Evolutionary conservation across 2,329 filamentous ascomycete genomes (phyloP).

Genomic region (Biscogniauxia marginata): DNA sequence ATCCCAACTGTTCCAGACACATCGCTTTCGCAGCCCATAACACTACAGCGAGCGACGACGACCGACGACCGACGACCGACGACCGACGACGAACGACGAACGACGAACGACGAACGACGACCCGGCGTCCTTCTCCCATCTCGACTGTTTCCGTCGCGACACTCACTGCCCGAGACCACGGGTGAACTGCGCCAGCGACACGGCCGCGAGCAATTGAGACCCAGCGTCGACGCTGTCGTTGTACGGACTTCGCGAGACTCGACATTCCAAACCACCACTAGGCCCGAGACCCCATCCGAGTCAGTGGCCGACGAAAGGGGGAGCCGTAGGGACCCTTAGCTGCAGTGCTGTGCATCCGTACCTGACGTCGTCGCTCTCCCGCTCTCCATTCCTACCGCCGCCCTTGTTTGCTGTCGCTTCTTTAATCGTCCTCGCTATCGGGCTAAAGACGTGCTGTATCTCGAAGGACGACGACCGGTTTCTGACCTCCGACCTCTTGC

Average conservation of each 20-base stretch:
- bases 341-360: constrained; percentile 12
- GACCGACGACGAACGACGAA: background rate
- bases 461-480: background rate
- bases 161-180: constrained; percentile 3
- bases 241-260: constrained; percentile 16
- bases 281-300: constrained; percentile 13
- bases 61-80: background rate
- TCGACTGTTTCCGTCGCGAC: background rate
- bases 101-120: no score
- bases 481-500: constrained; percentile 1
- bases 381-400: constrained; percentile 5
- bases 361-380: constrained; percentile 16
- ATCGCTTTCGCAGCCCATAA: background rate
- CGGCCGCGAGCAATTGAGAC: constrained; percentile 5
- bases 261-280: constrained; percentile 17
- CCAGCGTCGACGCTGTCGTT: background rate
- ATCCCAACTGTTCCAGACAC: background rate
- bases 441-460: background rate
- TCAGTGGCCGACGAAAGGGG: constrained; percentile 7
- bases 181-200: constrained; percentile 17
- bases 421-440: background rate
- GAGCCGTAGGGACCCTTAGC: constrained; percentile 17
- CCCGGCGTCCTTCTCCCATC: no score
- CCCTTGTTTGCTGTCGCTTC: constrained; percentile 1
- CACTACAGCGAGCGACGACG: background rate